Conservation (phyloP, 768 basidiomycete genomes). For the Terana coerulea region DNA sequence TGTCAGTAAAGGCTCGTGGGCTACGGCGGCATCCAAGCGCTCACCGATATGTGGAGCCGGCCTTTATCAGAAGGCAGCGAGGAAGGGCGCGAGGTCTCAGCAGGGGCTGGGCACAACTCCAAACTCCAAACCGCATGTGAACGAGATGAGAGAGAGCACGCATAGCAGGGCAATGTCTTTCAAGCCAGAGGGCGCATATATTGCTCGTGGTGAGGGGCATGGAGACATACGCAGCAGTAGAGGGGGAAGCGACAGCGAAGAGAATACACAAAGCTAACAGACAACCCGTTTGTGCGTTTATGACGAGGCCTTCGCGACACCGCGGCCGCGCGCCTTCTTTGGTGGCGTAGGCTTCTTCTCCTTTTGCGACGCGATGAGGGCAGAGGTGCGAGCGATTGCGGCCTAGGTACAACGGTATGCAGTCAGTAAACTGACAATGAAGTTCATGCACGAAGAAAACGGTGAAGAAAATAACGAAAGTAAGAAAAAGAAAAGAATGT, state of each 20-base stretch:
- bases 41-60: too few species aligned
- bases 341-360: conserved; percentile 63
- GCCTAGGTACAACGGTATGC: conserved; percentile 41
- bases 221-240: conserved; percentile 8
- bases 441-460: neutral
- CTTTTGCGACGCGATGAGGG: conserved; percentile 64
- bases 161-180: too few species aligned
- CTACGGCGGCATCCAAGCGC: too few species aligned
- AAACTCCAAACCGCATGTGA: too few species aligned
- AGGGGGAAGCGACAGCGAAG: conserved; percentile 8
- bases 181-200: conserved; percentile 6
- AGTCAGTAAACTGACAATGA: neutral
- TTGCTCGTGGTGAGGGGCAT: conserved; percentile 10
- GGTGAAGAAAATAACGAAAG: neutral
- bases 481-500: conserved; percentile 37
- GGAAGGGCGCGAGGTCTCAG: too few species aligned
- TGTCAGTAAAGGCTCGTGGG: too few species aligned
- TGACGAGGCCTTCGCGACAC: conserved; percentile 30
- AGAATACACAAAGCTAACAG: conserved; percentile 8
- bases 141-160: too few species aligned
- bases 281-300: neutral
- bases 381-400: conserved; percentile 72
- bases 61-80: too few species aligned
- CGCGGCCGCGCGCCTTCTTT: conserved; percentile 75
- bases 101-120: too few species aligned